These are phyloP conservation scores for Penicillium sp. DNA, from an alignment of 2,329 filamentous ascomycete genomes.

Conservation along the genomic window DNA sequence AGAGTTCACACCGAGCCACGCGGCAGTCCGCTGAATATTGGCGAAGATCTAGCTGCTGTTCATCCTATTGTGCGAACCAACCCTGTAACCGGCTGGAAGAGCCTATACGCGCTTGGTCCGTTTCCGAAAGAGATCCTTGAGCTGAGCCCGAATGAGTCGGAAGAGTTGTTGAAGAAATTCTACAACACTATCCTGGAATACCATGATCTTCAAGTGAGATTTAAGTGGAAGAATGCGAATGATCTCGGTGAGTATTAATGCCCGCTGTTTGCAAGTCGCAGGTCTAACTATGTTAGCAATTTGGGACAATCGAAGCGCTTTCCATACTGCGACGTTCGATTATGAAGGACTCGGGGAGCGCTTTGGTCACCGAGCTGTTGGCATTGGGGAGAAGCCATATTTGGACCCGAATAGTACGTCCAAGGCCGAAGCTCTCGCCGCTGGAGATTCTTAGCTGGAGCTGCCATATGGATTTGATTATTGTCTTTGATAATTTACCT, in stretches of 20 bases:
- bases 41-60: slow-evolving; percentile 44
- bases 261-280: neutral
- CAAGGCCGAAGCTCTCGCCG: slow-evolving; percentile 13
- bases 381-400: slow-evolving; percentile 33
- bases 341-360: slow-evolving; percentile 28
- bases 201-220: slow-evolving; percentile 48
- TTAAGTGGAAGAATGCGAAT: slow-evolving; percentile 47
- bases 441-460: neutral
- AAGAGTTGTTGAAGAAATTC: slow-evolving; percentile 42
- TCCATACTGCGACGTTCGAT: slow-evolving; percentile 28
- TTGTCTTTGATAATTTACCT: no score
- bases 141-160: slow-evolving; percentile 41
- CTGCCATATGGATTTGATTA: no score
- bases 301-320: slow-evolving; percentile 34
- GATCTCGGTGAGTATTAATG: slow-evolving; percentile 37
- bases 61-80: slow-evolving; percentile 58
- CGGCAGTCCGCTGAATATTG: slow-evolving; percentile 52
- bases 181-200: slow-evolving; percentile 42
- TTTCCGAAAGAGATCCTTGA: slow-evolving; percentile 42
- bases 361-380: slow-evolving; percentile 28
- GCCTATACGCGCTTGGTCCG: slow-evolving; percentile 45
- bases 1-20: slow-evolving; percentile 42
- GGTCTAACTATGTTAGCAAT: slow-evolving; percentile 18
- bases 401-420: slow-evolving; percentile 29
- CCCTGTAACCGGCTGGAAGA: slow-evolving; percentile 60